phyloP scores from a whole-genome alignment of 257 asterid species.

The Solanum sparsipilum region DNA sequence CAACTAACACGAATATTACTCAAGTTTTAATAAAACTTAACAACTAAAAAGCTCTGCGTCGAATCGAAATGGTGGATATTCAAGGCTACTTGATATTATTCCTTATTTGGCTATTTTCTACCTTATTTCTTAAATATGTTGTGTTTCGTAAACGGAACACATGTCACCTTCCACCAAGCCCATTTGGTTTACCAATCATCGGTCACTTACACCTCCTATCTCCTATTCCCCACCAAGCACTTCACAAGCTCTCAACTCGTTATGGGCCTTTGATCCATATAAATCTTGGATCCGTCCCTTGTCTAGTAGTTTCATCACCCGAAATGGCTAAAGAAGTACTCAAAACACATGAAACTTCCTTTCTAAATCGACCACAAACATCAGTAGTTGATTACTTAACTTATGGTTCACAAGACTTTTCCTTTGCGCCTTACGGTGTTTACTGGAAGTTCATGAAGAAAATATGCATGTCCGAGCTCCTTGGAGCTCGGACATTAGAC shows the following conservation, averaged over 20 bases:
- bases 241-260: slow-evolving; percentile 36
- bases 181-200: slow-evolving; percentile 45
- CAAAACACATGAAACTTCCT: slow-evolving; percentile 48
- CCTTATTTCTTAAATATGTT: slow-evolving; percentile 16
- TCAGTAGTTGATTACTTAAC: slow-evolving; percentile 40
- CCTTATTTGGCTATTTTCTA: slow-evolving; percentile 33
- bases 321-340: slow-evolving; percentile 50
- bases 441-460: slow-evolving; percentile 80
- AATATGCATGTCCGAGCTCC: slow-evolving; percentile 66
- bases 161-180: slow-evolving; percentile 45
- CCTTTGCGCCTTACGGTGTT: slow-evolving; percentile 59
- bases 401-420: slow-evolving; percentile 55
- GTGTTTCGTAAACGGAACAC: slow-evolving; percentile 5
- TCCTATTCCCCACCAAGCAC: slow-evolving; percentile 75
- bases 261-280: slow-evolving; percentile 51
- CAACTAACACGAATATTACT: neutral
- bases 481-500: slow-evolving; percentile 53
- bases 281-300: slow-evolving; percentile 48
- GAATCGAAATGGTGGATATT: slow-evolving; percentile 23
- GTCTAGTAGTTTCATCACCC: slow-evolving; percentile 58
- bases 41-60: neutral
- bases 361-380: slow-evolving; percentile 42
- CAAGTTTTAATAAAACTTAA: neutral
- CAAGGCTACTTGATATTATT: slow-evolving; percentile 20
- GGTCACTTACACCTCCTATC: slow-evolving; percentile 73